These are phyloP conservation scores for Phycomyces nitens DNA, from an alignment of 192 early-diverging fungal genomes.

Conservation along the genomic window DNA sequence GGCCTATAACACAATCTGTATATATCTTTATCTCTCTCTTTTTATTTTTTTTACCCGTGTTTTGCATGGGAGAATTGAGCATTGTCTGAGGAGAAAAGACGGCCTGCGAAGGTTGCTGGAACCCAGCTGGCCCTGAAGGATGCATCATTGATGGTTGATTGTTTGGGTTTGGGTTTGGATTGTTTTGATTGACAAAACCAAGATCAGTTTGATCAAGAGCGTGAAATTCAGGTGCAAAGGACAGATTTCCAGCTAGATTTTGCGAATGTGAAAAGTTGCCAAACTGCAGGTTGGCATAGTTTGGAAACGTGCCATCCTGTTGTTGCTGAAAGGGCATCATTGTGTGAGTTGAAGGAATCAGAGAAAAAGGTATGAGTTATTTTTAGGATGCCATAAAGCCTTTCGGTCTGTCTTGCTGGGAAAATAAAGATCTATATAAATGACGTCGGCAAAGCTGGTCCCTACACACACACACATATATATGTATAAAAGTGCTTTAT, in stretches of 20 bases:
- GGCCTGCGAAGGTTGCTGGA: background rate
- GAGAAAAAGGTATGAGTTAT: background rate
- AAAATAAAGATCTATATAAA: background rate
- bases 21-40: background rate
- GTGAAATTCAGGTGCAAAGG: conserved; percentile 9
- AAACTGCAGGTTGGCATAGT: background rate
- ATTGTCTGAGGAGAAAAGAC: conserved; percentile 16
- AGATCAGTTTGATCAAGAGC: conserved; percentile 17
- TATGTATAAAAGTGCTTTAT: background rate
- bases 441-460: background rate
- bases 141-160: conserved; percentile 1
- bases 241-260: conserved; percentile 9
- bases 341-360: background rate
- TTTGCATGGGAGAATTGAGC: conserved; percentile 1
- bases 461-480: background rate
- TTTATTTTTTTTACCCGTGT: background rate
- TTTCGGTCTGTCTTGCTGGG: background rate
- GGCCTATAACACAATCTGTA: too few relatives aligned
- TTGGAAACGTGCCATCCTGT: conserved; percentile 5
- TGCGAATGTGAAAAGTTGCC: conserved; percentile 7
- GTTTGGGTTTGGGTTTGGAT: conserved; percentile 5
- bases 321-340: conserved; percentile 26
- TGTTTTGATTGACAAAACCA: conserved; percentile 7
- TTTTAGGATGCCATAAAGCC: background rate
- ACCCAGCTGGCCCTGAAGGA: background rate